Percentiles rank a stretch among this genome's conserved stretches.
Conservation (phyloP, 1,139 yeast species). For the Hemisphaericaspora xylofermentans region DNA sequence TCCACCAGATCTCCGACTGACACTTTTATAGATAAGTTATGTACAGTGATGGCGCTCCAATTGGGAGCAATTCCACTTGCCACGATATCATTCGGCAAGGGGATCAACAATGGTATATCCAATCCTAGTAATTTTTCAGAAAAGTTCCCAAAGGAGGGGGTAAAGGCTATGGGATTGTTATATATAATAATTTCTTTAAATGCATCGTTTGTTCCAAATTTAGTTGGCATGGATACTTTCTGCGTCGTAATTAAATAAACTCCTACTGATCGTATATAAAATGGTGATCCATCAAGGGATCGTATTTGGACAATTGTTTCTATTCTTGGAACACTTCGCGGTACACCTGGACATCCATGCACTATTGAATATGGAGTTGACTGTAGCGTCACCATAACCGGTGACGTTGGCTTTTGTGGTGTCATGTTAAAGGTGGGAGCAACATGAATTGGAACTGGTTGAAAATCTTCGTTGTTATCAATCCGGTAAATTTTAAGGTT, state of each 20-base stretch:
- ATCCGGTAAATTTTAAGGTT: no score
- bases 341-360: slow-evolving; percentile 64
- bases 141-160: slow-evolving; percentile 39
- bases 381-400: slow-evolving; percentile 37
- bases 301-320: slow-evolving; percentile 44
- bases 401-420: slow-evolving; percentile 19
- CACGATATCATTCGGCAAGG: slow-evolving; percentile 53
- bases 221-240: slow-evolving; percentile 38
- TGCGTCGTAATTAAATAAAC: slow-evolving; percentile 40
- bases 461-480: no score
- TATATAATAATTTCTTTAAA: slow-evolving; percentile 34
- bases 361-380: slow-evolving; percentile 50
- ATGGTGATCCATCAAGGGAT: slow-evolving; percentile 38
- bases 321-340: slow-evolving; percentile 54
- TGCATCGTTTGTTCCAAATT: slow-evolving; percentile 44
- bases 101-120: slow-evolving; percentile 60
- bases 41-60: slow-evolving; percentile 44
- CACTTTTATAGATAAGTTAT: slow-evolving; percentile 35
- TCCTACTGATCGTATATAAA: slow-evolving; percentile 37
- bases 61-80: slow-evolving; percentile 42
- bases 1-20: slow-evolving; percentile 33
- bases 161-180: slow-evolving; percentile 37
- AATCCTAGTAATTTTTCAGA: slow-evolving; percentile 46
- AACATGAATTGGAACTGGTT: no score
- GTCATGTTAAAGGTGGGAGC: slow-evolving; percentile 5